Evolutionary conservation across 345 rosid genomes (phyloP).

Genomic region (Heritiera fomes): DNA sequence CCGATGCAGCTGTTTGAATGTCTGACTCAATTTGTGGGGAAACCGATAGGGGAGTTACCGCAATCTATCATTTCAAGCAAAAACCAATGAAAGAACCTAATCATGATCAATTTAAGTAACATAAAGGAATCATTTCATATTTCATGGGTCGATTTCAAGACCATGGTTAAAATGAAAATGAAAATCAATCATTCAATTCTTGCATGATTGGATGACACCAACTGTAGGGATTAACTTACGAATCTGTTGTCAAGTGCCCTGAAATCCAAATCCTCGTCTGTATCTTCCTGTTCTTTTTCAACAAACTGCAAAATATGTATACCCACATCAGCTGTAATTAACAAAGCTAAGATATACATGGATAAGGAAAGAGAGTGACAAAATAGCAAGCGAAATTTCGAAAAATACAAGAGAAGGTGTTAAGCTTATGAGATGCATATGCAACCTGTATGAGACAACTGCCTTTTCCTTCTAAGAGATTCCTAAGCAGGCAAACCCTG

Average conservation of each 20-base stretch:
- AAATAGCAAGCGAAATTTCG: not conserved
- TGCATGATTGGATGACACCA: not conserved
- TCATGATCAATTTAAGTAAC: not conserved
- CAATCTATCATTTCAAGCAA: constrained; percentile 47
- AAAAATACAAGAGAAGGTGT: not conserved
- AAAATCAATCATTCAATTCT: constrained; percentile 2
- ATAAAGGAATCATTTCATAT: not conserved
- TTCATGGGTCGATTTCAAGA: not conserved
- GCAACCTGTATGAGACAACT: not conserved
- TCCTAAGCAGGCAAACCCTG: constrained; percentile 5
- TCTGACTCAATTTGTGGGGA: constrained; percentile 35
- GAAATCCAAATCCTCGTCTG: constrained; percentile 64
- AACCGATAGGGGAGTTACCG: constrained; percentile 64
- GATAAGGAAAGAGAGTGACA: not conserved
- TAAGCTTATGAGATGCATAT: not conserved
- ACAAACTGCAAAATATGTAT: constrained; percentile 44
- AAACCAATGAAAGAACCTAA: not conserved
- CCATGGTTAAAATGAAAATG: not conserved
- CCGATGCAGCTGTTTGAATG: constrained; percentile 47
- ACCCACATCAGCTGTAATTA: not conserved
- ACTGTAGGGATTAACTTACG: constrained; percentile 50
- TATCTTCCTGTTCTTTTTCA: constrained; percentile 57
- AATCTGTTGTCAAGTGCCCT: constrained; percentile 69
- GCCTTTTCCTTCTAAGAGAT: not conserved
- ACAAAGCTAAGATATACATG: not conserved